A percentile compares a stretch with the other conserved stretches of the same genome.
phyloP scores from a whole-genome alignment of 768 basidiomycete genomes.

The Rhodosporidiobolus odoratus region DNA sequence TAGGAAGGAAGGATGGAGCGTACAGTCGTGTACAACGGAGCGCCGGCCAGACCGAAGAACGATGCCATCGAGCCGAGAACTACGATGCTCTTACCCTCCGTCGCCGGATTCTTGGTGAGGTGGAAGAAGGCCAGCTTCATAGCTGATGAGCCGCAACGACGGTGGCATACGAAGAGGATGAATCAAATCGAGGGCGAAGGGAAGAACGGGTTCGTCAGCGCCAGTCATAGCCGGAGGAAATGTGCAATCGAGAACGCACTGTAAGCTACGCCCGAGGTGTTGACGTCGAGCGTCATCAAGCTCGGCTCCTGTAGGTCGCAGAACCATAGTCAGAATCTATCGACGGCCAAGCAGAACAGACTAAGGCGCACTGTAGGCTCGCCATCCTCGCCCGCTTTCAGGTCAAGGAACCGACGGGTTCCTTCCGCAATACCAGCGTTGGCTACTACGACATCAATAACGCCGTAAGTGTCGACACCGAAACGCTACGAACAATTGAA shows the following conservation, averaged over 20 bases:
- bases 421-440: slow-evolving; percentile 52
- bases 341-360: neutral
- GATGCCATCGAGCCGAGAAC: slow-evolving; percentile 60
- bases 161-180: no score
- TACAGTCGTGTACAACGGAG: neutral
- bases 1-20: neutral
- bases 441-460: slow-evolving; percentile 42
- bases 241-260: slow-evolving; percentile 48
- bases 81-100: slow-evolving; percentile 51
- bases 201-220: neutral
- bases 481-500: neutral
- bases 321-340: neutral
- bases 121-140: slow-evolving; percentile 56
- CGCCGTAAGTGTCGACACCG: slow-evolving; percentile 15
- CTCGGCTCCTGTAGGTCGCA: slow-evolving; percentile 47
- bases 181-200: neutral
- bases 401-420: neutral
- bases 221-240: no score
- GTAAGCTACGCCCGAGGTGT: slow-evolving; percentile 53
- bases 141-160: slow-evolving; percentile 50
- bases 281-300: slow-evolving; percentile 53
- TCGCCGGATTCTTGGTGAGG: slow-evolving; percentile 44
- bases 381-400: slow-evolving; percentile 43
- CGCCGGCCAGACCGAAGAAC: slow-evolving; percentile 49
- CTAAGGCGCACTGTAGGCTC: slow-evolving; percentile 44